These are phyloP conservation scores for Flaveria bidentis DNA, from an alignment of 129 eudicot species.

Conservation along the genomic window DNA sequence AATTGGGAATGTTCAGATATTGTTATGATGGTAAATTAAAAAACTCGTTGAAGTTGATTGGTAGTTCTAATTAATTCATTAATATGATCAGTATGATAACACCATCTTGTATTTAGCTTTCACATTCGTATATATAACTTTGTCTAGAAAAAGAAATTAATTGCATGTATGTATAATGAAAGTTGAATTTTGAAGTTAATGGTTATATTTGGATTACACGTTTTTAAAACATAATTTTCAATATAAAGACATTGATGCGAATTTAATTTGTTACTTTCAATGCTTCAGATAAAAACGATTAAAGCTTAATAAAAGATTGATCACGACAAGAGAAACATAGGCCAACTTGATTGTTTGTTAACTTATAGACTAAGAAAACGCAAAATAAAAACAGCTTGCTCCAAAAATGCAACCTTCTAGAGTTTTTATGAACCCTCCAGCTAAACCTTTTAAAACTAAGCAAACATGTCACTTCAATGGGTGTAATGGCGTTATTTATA, in stretches of 20 bases:
- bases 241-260: conserved; percentile 9
- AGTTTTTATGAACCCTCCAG: background rate
- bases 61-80: too few species aligned
- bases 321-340: background rate
- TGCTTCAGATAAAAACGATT: conserved; percentile 20
- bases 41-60: background rate
- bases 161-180: background rate
- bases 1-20: background rate
- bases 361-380: conserved; percentile 17
- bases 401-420: background rate
- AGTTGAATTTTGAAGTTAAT: background rate
- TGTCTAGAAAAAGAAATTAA: too few species aligned
- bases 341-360: conserved; percentile 12
- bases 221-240: conserved; percentile 21
- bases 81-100: background rate
- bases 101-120: background rate
- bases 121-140: too few species aligned
- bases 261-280: background rate
- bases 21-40: background rate
- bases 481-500: too few species aligned
- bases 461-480: too few species aligned
- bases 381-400: background rate
- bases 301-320: background rate
- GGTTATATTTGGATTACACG: background rate
- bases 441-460: too few species aligned